Base-by-base conservation (phyloP, 768 basidiomycete genomes). In the Cubamyces lactineus region DNA sequence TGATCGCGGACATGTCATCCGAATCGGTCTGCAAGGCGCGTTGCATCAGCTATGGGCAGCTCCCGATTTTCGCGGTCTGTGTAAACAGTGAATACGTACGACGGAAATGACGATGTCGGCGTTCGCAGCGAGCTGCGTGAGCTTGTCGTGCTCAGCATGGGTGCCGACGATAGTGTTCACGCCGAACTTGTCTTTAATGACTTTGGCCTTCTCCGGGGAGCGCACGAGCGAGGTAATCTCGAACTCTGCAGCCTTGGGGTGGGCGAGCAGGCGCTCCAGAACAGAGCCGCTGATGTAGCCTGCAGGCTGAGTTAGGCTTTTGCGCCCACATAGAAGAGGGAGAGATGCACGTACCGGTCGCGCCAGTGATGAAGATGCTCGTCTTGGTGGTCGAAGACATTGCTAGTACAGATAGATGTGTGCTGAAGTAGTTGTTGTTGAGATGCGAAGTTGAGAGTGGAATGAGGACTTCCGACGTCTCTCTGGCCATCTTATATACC, bases 241-340 rank as follows among this genome's bases (percentile, higher is more conserved):
- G 30, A 61, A 61, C 26, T 34, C 39, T 2, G 39, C 47, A n/a
- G 40, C 40, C 5, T 52, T 45, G 39, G 55, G 59, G 21, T 84
- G 81, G 19, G 70, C 67, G 54, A 86, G 72, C 15, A 86, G 75
- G 43, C 76, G 77, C 2, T 75, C 58, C 1, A 86, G 74, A 23
- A 85, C 80, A 2, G 80, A 78, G n/a, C 83, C 86, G 1, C 84
- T 83, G 54, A 85, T 82, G 68, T 85, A 86, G 9, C 84, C 84
- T 82, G 21, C n/a, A 45, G 23, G 21, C 3, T 26, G 39, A 53
- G 19, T 38, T 4, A 5, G 40, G 48, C 24, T 16, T 34, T 5
- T 19, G 6, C 38, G 21, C 2, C 2, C 3, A 28, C 15, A 16
- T 5, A 13, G 49, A 8, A 26, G 16, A 17, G n/a, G 15, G 28